Evolutionary conservation across 306 rosid genomes (phyloP).

Genomic region (Lablab purpureus): DNA sequence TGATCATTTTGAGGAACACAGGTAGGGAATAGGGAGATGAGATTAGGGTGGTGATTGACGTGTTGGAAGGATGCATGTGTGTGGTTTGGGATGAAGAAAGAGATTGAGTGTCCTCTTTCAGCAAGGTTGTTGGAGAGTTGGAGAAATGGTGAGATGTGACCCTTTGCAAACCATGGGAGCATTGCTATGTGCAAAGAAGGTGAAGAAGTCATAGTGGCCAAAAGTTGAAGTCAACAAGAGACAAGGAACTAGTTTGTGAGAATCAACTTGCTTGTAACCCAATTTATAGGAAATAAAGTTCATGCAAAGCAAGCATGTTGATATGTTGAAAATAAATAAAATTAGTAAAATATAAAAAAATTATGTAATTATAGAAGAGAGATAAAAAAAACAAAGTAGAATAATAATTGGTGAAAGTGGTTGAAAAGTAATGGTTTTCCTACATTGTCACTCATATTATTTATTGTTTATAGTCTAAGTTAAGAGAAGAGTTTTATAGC

Average conservation of each 20-base stretch:
- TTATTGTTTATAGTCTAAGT: no score
- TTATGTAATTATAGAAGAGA: no score
- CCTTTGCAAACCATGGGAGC: not conserved
- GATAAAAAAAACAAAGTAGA: no score
- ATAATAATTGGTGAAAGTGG: no score
- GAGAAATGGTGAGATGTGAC: not conserved
- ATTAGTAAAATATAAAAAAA: no score
- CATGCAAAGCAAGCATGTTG: not conserved
- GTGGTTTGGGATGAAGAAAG: conserved; percentile 12
- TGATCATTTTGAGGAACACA: not conserved
- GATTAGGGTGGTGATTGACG: conserved; percentile 14
- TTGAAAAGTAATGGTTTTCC: no score
- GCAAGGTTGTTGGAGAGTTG: conserved; percentile 10
- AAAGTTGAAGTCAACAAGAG: not conserved
- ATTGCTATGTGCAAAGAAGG: conserved; percentile 21
- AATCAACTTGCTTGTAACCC: not conserved
- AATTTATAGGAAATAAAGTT: not conserved
- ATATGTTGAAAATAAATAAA: no score
- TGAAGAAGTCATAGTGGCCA: conserved; percentile 5
- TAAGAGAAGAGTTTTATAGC: not conserved
- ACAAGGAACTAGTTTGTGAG: not conserved
- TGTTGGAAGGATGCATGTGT: not conserved
- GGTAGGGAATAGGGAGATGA: not conserved
- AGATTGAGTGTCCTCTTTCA: not conserved
- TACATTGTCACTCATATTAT: no score